These are phyloP conservation scores for Chlamydomonas applanata DNA, from an alignment of 139 green algal species.

Conservation along the genomic window DNA sequence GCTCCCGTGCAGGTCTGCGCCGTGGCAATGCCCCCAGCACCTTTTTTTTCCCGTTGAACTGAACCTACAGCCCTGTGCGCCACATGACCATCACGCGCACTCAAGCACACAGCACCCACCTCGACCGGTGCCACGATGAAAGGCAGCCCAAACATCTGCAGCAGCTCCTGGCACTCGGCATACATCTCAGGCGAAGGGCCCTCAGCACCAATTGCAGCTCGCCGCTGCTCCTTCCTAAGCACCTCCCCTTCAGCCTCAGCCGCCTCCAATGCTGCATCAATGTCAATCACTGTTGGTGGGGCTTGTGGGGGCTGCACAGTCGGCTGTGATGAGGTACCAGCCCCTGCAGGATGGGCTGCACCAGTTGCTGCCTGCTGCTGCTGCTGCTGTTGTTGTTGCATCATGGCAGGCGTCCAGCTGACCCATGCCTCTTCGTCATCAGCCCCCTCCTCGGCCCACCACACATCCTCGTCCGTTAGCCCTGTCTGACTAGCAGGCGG, in stretches of 20 bases:
- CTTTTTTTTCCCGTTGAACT: no score
- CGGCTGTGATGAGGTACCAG: not conserved
- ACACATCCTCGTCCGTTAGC: no score
- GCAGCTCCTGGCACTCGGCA: constrained; percentile 86
- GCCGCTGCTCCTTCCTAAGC: constrained; percentile 16
- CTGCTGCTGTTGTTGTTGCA: constrained; percentile 22
- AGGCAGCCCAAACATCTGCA: constrained; percentile 95
- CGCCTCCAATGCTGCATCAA: constrained; percentile 33
- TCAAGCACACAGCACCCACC: no score
- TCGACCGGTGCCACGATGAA: constrained; percentile 95
- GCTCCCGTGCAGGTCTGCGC: no score
- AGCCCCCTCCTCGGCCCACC: no score
- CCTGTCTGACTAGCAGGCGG: no score
- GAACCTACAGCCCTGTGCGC: no score
- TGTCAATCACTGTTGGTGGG: constrained; percentile 18
- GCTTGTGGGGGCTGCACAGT: constrained; percentile 5
- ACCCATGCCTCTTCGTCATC: no score
- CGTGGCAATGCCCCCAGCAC: no score
- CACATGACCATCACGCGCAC: no score
- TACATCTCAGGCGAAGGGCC: constrained; percentile 77
- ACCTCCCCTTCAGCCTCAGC: constrained; percentile 16
- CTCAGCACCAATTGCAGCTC: constrained; percentile 42
- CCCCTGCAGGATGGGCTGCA: constrained; percentile 9
- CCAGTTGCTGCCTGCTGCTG: not conserved
- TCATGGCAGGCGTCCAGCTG: not conserved